A percentile compares a stretch with the other conserved stretches of the same genome.
Evolutionary conservation across 768 basidiomycete genomes (phyloP).

Genomic region (Podaxis rugospora): DNA sequence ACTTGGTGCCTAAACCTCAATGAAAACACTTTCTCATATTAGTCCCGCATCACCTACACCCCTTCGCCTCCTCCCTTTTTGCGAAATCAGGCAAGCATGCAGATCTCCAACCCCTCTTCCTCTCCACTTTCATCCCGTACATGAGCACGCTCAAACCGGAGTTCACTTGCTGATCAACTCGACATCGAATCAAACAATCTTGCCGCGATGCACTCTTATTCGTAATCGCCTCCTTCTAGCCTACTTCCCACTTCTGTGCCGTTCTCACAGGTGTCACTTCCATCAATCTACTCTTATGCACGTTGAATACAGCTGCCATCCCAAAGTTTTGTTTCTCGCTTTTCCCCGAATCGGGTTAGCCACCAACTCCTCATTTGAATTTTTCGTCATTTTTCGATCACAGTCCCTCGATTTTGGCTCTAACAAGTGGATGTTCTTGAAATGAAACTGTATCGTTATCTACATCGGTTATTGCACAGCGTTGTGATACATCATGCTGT

Average conservation of each 20-base stretch:
- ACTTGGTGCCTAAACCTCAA: not conserved
- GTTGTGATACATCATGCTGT: not conserved
- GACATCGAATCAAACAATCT: not conserved
- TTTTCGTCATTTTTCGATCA: not conserved
- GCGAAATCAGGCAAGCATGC: not conserved
- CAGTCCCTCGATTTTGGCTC: not conserved
- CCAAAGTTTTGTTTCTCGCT: not conserved
- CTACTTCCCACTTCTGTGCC: not conserved
- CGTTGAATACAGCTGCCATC: not conserved
- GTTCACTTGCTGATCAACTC: not conserved
- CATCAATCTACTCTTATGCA: not conserved
- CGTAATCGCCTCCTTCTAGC: not conserved
- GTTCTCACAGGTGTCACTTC: slow-evolving; percentile 2
- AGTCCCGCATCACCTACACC: not conserved
- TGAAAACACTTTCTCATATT: not conserved
- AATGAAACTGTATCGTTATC: slow-evolving; percentile 2
- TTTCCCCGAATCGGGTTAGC: slow-evolving; percentile 2
- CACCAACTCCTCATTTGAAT: not conserved
- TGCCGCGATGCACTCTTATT: not conserved
- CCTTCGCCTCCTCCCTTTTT: slow-evolving; percentile 6
- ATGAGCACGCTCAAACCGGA: not conserved
- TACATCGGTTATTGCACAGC: not conserved
- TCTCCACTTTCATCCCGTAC: not conserved
- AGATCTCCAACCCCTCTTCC: not conserved
- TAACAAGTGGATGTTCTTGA: not conserved